Percentiles rank a stretch among this genome's conserved stretches.
phyloP scores from a whole-genome alignment of 2,329 filamentous ascomycete species.

The Colletotrichum sp. region DNA sequence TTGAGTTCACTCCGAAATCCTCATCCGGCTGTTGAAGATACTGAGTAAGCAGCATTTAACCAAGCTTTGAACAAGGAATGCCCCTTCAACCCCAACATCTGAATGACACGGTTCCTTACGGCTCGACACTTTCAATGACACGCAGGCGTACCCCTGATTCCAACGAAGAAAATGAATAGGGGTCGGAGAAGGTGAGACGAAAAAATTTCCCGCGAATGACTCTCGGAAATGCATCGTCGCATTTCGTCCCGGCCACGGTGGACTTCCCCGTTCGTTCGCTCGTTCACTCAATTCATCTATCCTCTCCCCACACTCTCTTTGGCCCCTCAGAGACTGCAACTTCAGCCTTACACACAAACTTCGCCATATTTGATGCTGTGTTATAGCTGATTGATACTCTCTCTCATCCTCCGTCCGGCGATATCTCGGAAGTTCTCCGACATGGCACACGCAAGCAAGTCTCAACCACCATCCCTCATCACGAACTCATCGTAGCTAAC shows the following conservation, averaged over 20 bases:
- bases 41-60: slow-evolving; percentile 7
- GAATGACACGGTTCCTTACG: slow-evolving; percentile 5
- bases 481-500: neutral
- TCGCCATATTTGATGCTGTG: neutral
- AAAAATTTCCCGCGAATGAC: slow-evolving; percentile 8
- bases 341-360: neutral
- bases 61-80: neutral
- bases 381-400: neutral
- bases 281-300: neutral
- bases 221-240: neutral
- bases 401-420: neutral
- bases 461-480: neutral
- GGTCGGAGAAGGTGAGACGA: slow-evolving; percentile 8
- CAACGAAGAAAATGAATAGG: neutral
- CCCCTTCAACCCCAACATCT: neutral
- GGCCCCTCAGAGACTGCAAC: neutral
- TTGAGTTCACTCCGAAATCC: neutral
- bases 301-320: neutral
- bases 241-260: neutral
- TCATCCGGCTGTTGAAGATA: neutral
- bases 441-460: neutral
- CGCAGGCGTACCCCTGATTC: slow-evolving; percentile 9
- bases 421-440: neutral
- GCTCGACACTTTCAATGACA: neutral
- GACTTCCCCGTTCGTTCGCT: neutral